Evolutionary conservation across 2,329 filamentous ascomycete genomes (phyloP).

Genomic region (Pseudogymnoascus sp.): DNA sequence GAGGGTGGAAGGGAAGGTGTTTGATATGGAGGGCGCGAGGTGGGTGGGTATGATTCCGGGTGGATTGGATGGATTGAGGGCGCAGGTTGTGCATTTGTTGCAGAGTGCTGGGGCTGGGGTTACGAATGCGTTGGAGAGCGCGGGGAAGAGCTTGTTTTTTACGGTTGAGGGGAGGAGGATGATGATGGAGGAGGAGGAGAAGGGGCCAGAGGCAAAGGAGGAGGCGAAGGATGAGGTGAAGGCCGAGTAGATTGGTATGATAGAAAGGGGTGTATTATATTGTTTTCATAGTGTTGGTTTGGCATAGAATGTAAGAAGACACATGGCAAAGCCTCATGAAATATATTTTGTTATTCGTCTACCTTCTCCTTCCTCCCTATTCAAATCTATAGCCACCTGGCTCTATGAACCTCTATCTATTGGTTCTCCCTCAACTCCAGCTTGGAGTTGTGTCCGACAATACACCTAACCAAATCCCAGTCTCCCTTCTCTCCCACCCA

Average conservation of each 20-base stretch:
- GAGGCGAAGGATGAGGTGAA: constrained; percentile 18
- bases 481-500: constrained; percentile 83
- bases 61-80: constrained; percentile 71
- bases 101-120: constrained; percentile 72
- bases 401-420: neutral
- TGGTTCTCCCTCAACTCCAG: constrained; percentile 37
- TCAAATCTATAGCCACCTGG: neutral
- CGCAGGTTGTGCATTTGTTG: constrained; percentile 73
- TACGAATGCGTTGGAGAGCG: constrained; percentile 70
- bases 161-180: constrained; percentile 75
- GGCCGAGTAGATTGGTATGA: constrained; percentile 14
- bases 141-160: constrained; percentile 75
- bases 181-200: constrained; percentile 68
- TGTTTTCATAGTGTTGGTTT: constrained; percentile 7
- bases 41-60: constrained; percentile 74
- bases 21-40: constrained; percentile 38
- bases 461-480: constrained; percentile 82
- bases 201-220: constrained; percentile 15
- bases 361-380: neutral
- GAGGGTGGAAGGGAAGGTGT: constrained; percentile 64
- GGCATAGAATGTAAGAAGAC: constrained; percentile 6
- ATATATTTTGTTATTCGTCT: constrained; percentile 4
- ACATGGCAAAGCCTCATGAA: constrained; percentile 1
- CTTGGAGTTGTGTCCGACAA: constrained; percentile 84
- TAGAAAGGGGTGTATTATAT: constrained; percentile 10